phyloP scores from a whole-genome alignment of 176 grass and related monocot species.

The Guadua angustifolia region DNA sequence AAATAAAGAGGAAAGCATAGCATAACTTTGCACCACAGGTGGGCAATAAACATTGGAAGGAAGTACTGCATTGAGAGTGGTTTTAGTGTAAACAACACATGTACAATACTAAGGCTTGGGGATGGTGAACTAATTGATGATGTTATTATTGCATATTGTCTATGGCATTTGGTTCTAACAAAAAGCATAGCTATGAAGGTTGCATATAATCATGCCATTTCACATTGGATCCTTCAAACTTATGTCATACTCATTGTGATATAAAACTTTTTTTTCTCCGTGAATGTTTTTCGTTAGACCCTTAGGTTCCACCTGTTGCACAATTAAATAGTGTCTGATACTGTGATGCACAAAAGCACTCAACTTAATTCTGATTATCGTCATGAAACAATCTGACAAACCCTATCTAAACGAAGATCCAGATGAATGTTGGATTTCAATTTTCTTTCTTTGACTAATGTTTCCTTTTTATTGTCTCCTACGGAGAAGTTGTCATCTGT shows the following conservation, averaged over 20 bases:
- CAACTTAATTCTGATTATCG: background rate
- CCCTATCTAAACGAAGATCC: background rate
- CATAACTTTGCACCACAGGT: background rate
- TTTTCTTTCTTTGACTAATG: background rate
- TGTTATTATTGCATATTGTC: background rate
- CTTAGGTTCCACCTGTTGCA: background rate
- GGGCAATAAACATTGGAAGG: background rate
- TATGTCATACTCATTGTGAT: background rate
- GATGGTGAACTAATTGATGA: conserved; percentile 11
- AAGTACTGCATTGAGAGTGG: background rate
- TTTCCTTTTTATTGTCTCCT: background rate
- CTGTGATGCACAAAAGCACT: background rate
- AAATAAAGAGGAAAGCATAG: background rate
- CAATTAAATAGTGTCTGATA: background rate
- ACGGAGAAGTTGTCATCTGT: background rate
- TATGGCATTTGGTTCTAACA: background rate
- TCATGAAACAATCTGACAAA: background rate
- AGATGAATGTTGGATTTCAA: conserved; percentile 5
- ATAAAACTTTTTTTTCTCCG: background rate
- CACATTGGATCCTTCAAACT: conserved; percentile 7
- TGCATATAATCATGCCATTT: background rate
- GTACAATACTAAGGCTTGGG: background rate
- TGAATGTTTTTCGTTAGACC: background rate
- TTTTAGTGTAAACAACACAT: conserved; percentile 6
- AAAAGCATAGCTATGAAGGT: background rate